Base-by-base conservation (phyloP, 371 early-diverging fungal genomes). In the Mortierella polycephala region DNA sequence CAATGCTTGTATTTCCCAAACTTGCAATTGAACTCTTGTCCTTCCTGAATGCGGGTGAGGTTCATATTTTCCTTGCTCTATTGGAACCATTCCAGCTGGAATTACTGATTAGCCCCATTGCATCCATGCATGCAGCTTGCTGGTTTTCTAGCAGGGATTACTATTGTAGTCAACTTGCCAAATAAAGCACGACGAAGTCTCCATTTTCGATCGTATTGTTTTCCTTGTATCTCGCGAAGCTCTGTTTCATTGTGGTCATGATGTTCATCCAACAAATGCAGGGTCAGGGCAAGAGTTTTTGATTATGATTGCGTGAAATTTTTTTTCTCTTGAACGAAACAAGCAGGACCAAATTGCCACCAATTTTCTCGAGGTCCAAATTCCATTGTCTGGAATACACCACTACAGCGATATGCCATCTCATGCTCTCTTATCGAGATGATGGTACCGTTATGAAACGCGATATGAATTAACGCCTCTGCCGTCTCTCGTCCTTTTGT, bases 1-100 rank as follows among this genome's bases (percentile, higher is more conserved):
- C 88, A 81, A 74, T 96, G 96, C 18, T 81, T 82, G 62, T 91
- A 96, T 52, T 70, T 64, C 52, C 96, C 97, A 71, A 86, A 93
- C 55, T 87, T 85, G 82, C 93, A 93, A 74, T 89, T 87, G 67
- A 86, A 87, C 20, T 82, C 69, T n/a, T 76, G 81, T 46, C 85
- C 91, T 10, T 80, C 65, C 60, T 85, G 82, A 5, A 96, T 82
- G 7, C 68, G 68, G 23, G 91, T 71, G 37, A 90, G 81, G 39
- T 60, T 67, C 86, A 94, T 89, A 63, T 84, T 86, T 18, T 63
- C 64, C 18, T 63, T 63, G 64, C 64, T 63, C 64, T 63, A 47
- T 4, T 21, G 51, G 20, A 21, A 45, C 21, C 16, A 23, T 50
- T 7, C 11, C 46, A 37, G 39, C n/a, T 9, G 41, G 42, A 23